phyloP scores from a whole-genome alignment of 23 red algal species.

The Gracilaria vermiculophylla region DNA sequence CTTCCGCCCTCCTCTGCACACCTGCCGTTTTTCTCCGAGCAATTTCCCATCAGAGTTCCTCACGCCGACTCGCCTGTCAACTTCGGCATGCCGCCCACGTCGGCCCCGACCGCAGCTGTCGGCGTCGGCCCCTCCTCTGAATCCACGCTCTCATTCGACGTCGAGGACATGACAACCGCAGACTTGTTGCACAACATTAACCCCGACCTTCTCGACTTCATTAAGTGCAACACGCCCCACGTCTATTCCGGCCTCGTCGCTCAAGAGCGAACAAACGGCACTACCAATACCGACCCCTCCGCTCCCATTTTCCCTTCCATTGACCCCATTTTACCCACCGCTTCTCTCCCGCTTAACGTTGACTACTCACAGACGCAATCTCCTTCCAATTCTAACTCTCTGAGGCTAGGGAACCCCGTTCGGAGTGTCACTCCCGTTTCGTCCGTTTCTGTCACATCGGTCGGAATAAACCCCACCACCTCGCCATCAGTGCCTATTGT shows the following conservation, averaged over 20 bases:
- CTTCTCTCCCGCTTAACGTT: neutral
- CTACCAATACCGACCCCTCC: neutral
- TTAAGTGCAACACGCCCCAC: conserved; percentile 12
- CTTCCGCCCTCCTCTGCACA: neutral
- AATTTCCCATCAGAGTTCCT: neutral
- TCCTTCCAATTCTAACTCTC: neutral
- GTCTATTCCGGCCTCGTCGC: conserved; percentile 17
- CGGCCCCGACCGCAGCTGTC: neutral
- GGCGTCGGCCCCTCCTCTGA: neutral
- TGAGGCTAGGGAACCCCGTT: neutral
- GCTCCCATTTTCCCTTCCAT: neutral
- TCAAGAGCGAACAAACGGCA: conserved; percentile 1
- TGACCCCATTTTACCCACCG: neutral
- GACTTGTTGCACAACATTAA: conserved; percentile 10
- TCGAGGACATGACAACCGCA: neutral
- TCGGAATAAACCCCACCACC: neutral
- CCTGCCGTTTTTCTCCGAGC: neutral
- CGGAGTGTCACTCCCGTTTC: neutral
- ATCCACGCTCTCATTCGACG: conserved; percentile 10
- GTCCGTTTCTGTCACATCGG: neutral
- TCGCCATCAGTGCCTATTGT: neutral
- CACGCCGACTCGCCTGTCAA: neutral
- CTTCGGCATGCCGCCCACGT: neutral
- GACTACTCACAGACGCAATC: neutral
- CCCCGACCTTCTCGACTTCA: conserved; percentile 8